Evolutionary conservation across 306 rosid genomes (phyloP), one percentile per base, ranked within the genome.

Genomic region (Trifolium dubium): DNA sequence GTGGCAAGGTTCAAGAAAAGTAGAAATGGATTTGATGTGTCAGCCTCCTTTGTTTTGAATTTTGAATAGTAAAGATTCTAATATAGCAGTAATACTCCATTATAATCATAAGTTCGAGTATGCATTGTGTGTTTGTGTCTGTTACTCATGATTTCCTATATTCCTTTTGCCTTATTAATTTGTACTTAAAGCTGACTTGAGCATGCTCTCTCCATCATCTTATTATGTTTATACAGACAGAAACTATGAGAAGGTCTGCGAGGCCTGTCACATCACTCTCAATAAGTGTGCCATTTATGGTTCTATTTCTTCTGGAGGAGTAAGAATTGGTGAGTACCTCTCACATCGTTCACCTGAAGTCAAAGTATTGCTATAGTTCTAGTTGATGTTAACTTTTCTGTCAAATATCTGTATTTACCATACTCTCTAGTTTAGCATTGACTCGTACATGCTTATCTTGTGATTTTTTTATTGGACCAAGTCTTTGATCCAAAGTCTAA

Each of bases 211-310:
- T 79, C 32, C 31, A 41, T 58, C 23, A 66, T 75, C 41, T 79
- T 58, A 3, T 40, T 67, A 37, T 75, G 61, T 44, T 49, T 55
- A 68, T 88, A 49, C 80, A 87, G 97, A 87, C 78, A 89, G 87
- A 78, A 85, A 89, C 79, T 93, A 83, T 53, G 97, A 87, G 84
- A 89, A 86, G 82, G 91, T 89, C 55, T 88, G 97, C 29, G 97
- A 93, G 89, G 84, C 87, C 10, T 90, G 96, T 73, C 82, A 90
- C 71, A 89, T 92, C 64, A 86, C 93, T 70, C 85, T 89, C 54
- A 90, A 90, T 69, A 90, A 90, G 79, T 74, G 89, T 83, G 87
- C 92, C 29, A 90, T 89, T 66, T 83, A 85, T 74, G 97, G 98
- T 69, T 88, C 91, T 7, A 80, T 89, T 67, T 93, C 84, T 39